These are phyloP conservation scores for Urochloa ruziziensis DNA, from an alignment of 176 grass and related monocot species.

Conservation along the genomic window DNA sequence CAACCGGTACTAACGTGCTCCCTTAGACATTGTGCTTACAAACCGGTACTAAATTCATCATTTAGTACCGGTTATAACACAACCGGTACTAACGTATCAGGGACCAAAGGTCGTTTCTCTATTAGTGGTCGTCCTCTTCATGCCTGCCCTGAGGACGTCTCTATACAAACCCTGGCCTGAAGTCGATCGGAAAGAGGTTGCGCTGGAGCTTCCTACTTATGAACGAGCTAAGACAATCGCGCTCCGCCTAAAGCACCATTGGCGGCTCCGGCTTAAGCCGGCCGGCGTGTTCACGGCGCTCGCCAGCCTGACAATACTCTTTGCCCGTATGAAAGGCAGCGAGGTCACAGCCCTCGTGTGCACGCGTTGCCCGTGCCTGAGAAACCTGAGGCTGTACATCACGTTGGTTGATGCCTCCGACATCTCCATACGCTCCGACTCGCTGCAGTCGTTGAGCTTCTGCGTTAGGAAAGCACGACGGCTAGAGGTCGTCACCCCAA, in stretches of 20 bases:
- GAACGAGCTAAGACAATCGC: neutral
- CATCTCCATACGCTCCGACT: neutral
- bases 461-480: fast-evolving
- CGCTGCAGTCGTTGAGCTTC: neutral
- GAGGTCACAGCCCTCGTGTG: neutral
- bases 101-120: too few relatives aligned
- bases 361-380: neutral
- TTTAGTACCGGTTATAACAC: too few relatives aligned
- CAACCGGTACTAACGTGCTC: too few relatives aligned
- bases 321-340: neutral
- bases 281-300: neutral
- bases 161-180: too few relatives aligned
- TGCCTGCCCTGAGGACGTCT: too few relatives aligned
- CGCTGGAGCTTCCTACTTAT: neutral
- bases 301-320: neutral
- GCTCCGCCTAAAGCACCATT: neutral
- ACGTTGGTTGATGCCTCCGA: too few relatives aligned
- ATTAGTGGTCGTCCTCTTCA: too few relatives aligned
- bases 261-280: neutral
- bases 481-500: neutral
- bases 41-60: too few relatives aligned
- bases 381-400: neutral
- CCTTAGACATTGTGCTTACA: too few relatives aligned
- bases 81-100: too few relatives aligned
- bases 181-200: neutral